Conservation (phyloP, 164 flowering plant genomes). For the Sextonia rubra region DNA sequence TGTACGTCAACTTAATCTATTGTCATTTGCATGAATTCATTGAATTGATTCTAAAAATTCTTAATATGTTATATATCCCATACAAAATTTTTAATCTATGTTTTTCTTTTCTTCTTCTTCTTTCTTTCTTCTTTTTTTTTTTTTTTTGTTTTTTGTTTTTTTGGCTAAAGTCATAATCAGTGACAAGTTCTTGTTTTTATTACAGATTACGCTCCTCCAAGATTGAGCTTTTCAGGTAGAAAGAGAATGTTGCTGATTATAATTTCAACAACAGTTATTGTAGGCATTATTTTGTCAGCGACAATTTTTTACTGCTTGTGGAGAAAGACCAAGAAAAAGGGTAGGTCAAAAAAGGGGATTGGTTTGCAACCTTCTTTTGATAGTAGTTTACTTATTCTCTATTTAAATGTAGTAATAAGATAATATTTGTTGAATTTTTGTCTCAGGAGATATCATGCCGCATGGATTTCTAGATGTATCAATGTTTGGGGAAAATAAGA, state of each 20-base stretch:
- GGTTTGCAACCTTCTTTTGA: not conserved
- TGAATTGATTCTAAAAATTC: too few species aligned
- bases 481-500: slow-evolving; percentile 30
- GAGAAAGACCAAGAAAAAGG: not conserved
- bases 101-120: not conserved
- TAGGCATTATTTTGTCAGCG: not conserved
- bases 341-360: not conserved
- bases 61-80: not conserved
- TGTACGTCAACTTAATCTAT: too few species aligned
- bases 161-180: not conserved
- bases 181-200: too few species aligned
- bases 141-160: too few species aligned
- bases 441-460: not conserved
- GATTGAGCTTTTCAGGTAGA: not conserved
- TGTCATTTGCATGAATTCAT: too few species aligned
- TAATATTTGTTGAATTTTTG: not conserved
- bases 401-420: not conserved
- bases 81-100: too few species aligned
- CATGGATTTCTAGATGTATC: too few species aligned
- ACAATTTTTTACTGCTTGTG: not conserved
- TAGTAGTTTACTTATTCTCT: not conserved
- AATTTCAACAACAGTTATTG: too few species aligned
- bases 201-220: too few species aligned
- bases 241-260: not conserved
- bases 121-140: not conserved